A percentile compares a stretch with the other conserved stretches of the same genome.
Conservation (phyloP, 2,329 filamentous ascomycete genomes). For the Colletotrichum gigasporum region DNA sequence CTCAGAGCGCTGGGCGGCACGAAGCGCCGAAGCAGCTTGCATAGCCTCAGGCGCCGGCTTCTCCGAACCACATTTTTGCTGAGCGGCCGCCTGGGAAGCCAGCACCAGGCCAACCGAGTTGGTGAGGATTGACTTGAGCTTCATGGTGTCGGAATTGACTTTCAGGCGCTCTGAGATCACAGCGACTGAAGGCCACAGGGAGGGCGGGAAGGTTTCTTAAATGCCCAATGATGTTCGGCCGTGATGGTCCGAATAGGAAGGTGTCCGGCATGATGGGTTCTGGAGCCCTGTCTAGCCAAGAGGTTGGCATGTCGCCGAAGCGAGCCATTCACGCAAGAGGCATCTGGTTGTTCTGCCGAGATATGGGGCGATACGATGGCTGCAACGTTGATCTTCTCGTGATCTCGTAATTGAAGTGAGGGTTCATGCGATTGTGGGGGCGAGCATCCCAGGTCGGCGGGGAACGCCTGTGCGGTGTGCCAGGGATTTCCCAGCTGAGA, state of each 20-base stretch:
- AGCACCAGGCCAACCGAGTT: neutral
- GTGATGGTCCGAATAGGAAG: constrained; percentile 4
- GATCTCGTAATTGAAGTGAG: neutral
- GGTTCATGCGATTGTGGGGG: neutral
- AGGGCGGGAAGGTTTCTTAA: neutral
- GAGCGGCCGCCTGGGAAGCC: neutral
- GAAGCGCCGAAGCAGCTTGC: neutral
- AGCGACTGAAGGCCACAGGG: neutral
- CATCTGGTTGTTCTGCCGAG: neutral
- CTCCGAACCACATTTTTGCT: neutral
- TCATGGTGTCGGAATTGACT: neutral
- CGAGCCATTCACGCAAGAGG: neutral
- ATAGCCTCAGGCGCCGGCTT: neutral
- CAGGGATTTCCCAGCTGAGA: neutral
- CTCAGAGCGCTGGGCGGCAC: neutral
- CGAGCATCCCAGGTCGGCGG: no score
- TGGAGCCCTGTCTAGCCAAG: neutral
- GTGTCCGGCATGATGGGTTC: constrained; percentile 10
- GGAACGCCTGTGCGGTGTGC: neutral
- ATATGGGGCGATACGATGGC: neutral
- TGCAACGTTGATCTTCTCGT: neutral
- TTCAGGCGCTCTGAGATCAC: neutral
- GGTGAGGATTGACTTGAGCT: neutral
- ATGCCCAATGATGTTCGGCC: neutral
- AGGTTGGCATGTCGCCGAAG: neutral